phyloP scores from a whole-genome alignment of 345 rosid species.

The Stellera chamaejasme region DNA sequence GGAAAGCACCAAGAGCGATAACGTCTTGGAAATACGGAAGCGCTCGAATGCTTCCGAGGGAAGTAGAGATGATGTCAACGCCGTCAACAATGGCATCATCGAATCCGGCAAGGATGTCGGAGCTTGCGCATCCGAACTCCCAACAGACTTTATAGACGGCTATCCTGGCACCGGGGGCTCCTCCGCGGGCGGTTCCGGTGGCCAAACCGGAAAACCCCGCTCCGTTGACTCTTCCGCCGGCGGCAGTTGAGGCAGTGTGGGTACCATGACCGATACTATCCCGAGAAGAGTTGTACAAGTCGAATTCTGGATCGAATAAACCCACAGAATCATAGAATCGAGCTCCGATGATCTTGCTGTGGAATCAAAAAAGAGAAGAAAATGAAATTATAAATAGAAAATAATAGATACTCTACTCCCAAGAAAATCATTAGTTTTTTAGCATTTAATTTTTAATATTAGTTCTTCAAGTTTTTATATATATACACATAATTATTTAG shows the following conservation, averaged over 20 bases:
- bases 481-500: no score
- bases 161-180: conserved; percentile 25
- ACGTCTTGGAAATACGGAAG: conserved; percentile 3
- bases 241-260: conserved; percentile 32
- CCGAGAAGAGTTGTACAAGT: conserved; percentile 11
- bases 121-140: conserved; percentile 17
- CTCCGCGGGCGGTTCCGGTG: conserved; percentile 29
- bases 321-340: not conserved
- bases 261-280: conserved; percentile 23
- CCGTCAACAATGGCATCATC: conserved; percentile 4
- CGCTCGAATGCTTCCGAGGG: not conserved
- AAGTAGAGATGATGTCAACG: conserved; percentile 12
- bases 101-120: conserved; percentile 26
- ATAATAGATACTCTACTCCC: no score
- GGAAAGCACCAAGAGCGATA: conserved; percentile 30
- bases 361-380: no score
- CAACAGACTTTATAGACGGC: conserved; percentile 34
- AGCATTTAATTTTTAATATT: no score
- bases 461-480: no score
- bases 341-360: conserved; percentile 7
- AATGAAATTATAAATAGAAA: no score
- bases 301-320: not conserved
- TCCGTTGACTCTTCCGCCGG: conserved; percentile 14
- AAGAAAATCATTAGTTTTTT: no score
- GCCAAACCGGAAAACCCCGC: conserved; percentile 22